Evolutionary conservation across 2,329 filamentous ascomycete genomes (phyloP), one percentile per base, ranked within the genome.

Genomic region (Tetracladium maxilliforme): DNA sequence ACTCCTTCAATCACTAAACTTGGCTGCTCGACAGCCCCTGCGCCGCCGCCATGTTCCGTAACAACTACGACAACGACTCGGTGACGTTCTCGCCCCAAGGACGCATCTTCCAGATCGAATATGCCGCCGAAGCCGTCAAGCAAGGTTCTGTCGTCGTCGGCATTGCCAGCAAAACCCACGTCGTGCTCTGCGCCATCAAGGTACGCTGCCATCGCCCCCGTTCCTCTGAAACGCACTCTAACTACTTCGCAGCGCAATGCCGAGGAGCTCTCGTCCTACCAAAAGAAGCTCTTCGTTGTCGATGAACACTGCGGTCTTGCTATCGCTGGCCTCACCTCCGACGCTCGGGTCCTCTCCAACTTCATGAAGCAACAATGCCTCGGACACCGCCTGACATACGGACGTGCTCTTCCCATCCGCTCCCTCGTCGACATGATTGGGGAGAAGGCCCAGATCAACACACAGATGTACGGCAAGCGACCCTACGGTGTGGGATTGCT

Each of bases 31-130:
- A n/a, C n/a, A n/a, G n/a, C n/a, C n/a, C n/a, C n/a, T n/a, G n/a
- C n/a, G n/a, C n/a, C n/a, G n/a, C n/a, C n/a, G n/a, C n/a, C n/a
- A 95, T 98, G 90, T 98, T 98, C 64, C 73, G 90, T 60, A 98
- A 98, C 69, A 95, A 95, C 61, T 98, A 98, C 69, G 90, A 98
- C 64, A 98, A 98, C 73, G 90, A 98, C 59, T 92, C 87, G 36
- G 86, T 95, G 60, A 98, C 90, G 60, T 98, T 95, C 73, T 98
- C 90, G 44, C 90, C 90, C 35, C 90, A 98, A 66, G 90, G 90
- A 51, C 82, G 90, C 51, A 95, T 98, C 64, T 98, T 98, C 60
- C 90, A 98, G 58, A 92, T 98, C 45, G 90, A 98, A 58, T 98
- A 98, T 70, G 90, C 90, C 44, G 80, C 80, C 52, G 90, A 98